Evolutionary conservation across 495 filamentous ascomycete species (phyloP).

Genomic region (Aspergillus conjunctus): DNA sequence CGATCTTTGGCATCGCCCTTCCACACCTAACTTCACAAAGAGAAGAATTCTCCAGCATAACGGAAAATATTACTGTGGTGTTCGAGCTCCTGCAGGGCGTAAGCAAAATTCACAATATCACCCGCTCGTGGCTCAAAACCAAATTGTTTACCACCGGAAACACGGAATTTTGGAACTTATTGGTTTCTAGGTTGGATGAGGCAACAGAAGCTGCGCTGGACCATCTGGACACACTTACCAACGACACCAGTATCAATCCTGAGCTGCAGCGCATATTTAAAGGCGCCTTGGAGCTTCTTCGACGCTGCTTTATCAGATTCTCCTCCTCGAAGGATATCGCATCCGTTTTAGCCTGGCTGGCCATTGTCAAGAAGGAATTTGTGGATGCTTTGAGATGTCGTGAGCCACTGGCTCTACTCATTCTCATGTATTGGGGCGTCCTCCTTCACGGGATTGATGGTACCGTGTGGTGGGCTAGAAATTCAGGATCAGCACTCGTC

Average conservation of each 20-base stretch:
- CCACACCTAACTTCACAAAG: conserved; percentile 42
- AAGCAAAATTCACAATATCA: conserved; percentile 38
- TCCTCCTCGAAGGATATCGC: conserved; percentile 28
- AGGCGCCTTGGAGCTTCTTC: conserved; percentile 33
- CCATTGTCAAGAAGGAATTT: conserved; percentile 40
- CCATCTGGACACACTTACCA: conserved; percentile 30
- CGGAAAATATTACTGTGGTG: conserved; percentile 40
- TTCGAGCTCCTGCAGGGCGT: conserved; percentile 43
- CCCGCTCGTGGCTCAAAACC: conserved; percentile 35
- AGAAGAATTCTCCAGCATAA: conserved; percentile 35
- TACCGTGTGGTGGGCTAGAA: conserved; percentile 41
- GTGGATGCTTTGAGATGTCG: conserved; percentile 35
- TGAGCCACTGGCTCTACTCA: conserved; percentile 35
- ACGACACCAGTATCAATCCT: conserved; percentile 26
- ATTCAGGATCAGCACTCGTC: conserved; percentile 36
- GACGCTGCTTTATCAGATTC: conserved; percentile 33
- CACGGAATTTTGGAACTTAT: conserved; percentile 24
- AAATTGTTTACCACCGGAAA: conserved; percentile 29
- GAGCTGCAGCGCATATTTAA: conserved; percentile 37
- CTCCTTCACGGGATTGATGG: conserved; percentile 39
- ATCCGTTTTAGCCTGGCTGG: conserved; percentile 41
- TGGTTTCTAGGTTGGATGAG: conserved; percentile 20
- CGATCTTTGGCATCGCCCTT: conserved; percentile 50
- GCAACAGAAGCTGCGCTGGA: conserved; percentile 33
- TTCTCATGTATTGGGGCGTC: conserved; percentile 45